Conservation (phyloP, 2,329 filamentous ascomycete genomes). For the Colletotrichum agaves region DNA sequence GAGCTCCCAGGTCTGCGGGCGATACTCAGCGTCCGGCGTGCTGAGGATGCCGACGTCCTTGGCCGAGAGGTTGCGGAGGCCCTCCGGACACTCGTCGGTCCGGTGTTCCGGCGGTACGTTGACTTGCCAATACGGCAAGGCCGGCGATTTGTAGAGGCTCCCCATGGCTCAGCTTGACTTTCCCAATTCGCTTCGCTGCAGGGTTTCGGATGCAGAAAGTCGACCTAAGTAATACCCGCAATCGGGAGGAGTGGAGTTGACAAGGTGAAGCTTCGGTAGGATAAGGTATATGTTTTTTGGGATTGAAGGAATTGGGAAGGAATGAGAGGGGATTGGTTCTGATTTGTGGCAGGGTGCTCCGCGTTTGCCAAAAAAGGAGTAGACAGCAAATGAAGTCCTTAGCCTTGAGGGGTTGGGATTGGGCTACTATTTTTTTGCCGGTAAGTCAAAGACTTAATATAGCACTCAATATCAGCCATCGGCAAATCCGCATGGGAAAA, state of each 20-base stretch:
- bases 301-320: background rate
- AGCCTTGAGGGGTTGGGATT: constrained; percentile 3
- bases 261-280: background rate
- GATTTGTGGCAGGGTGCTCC: constrained; percentile 16
- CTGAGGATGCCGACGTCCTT: constrained; percentile 79
- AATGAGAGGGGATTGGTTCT: background rate
- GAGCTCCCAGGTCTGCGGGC: constrained; percentile 73
- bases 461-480: background rate
- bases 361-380: constrained; percentile 18
- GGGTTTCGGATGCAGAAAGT: background rate
- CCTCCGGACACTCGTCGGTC: constrained; percentile 76
- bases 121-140: constrained; percentile 80
- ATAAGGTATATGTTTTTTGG: background rate
- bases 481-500: constrained; percentile 1
- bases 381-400: constrained; percentile 10
- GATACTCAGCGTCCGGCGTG: constrained; percentile 75
- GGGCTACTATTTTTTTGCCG: background rate
- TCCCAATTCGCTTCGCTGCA: background rate
- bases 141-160: constrained; percentile 19
- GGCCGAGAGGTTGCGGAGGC: constrained; percentile 67
- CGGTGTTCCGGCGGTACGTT: constrained; percentile 75
- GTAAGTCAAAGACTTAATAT: constrained; percentile 4
- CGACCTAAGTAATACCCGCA: background rate
- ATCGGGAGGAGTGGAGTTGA: background rate
- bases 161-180: constrained; percentile 14